Evolutionary conservation across 805 yeast genomes (phyloP), one percentile per base, ranked within the genome.

Genomic region (Ogataea methylovora): DNA sequence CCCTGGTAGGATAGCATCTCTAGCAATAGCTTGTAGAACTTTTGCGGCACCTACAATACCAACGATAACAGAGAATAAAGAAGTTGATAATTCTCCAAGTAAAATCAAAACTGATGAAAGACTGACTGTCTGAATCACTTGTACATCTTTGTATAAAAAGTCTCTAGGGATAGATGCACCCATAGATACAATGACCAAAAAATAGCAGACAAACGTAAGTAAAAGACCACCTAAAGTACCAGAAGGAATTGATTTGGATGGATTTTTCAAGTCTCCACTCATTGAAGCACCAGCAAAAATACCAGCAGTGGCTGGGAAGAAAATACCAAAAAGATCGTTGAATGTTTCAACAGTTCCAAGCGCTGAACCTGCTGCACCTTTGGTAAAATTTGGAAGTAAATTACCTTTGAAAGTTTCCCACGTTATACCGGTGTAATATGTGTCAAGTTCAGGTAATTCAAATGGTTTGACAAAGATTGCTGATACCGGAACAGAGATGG

Each of bases 301-400:
- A 38, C 99, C 99, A 6, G 97, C 96, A 0, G 98, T 90, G 1
- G 98, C 96, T 9, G 98, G 97, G 63, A 92, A 92, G 54, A 92
- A 86, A 29, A 92, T 84, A 3, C 97, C 97, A 70, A 92, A 92
- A 43, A 94, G 60, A 52, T 84, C 82, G 35, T 79, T 75, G 51
- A 90, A 86, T 1, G 79, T 85, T 54, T 90, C 97, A 12, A 69
- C 75, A 0, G 61, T 60, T 8, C 55, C 44, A 18, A 69, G 43
- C 20, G 79, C 75, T 4, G 95, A 84, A 1, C 97, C 98, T 4
- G 95, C 97, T 3, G 97, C 97, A 16, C 92, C 92, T 25, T 72
- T 67, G 0, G 97, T 87, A 54, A 86, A 86, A 34, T 73, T 69
- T 0, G 97, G 97, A 45, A 71, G 64, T 33, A 90, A 46, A 50